Base-by-base conservation (phyloP, 1,139 yeast species). In the Lodderomyces margitis region DNA sequence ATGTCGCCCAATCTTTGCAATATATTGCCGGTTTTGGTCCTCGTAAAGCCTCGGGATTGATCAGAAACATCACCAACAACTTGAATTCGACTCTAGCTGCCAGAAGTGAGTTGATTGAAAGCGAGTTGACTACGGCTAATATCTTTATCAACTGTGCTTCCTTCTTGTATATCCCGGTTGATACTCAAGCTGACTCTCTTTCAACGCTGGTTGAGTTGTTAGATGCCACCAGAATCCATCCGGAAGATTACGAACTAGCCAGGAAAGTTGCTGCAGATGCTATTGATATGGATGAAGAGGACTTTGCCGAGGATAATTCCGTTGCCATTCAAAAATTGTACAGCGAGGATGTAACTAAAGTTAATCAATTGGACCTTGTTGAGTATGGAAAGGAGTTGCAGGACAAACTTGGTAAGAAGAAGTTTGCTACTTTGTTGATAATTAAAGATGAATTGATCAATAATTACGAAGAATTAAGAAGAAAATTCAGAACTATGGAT, bases 241-340 rank as follows among this genome's bases (percentile, higher is more conserved):
- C 98, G 3, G 98, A 94, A 63, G 98, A 92, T 64, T 92, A 92
- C 59, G 96, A 87, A 47, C 74, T 92, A 53, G 98, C 98, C 2
- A 80, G 94, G 43, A 92, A 92, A 59, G 91, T 92, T 89, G 98
- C 98, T 8, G 94, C 96, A 2, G 98, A 92, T 70, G 98, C 98
- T 1, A 74, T 92, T 49, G 99, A 94, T 56, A 75, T 89, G 51
- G 97, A 91, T 56, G 98, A 94, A 56, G 98, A 91, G 63, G 96
- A 91, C 54, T 75, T 87, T 58, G 87, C 83, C 3, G 95, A 87
- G 53, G 74, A 70, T 47, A 77, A 72, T 50, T 95, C 95, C 44
- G 97, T 95, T 36, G 89, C 91, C 10, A 84, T 92, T 46, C 83
- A 83, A 47, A 83, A 86, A 55, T 74, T 92, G 50, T 77, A 85